Conservation (phyloP, 179 eudicot species). For the Actinidia arguta region DNA sequence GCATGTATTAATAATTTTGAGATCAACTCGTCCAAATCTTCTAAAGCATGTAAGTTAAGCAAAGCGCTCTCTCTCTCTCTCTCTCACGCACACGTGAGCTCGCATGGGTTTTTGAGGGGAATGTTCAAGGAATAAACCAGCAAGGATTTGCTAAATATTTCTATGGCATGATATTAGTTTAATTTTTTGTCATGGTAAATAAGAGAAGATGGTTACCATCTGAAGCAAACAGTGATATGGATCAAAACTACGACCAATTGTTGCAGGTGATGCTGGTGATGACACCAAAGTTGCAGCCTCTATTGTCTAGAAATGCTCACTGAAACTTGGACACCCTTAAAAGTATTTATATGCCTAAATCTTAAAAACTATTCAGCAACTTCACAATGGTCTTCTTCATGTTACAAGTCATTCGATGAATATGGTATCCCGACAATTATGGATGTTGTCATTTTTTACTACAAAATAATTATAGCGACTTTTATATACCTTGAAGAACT, state of each 20-base stretch:
- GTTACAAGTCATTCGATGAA: no score
- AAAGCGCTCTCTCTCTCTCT: no score
- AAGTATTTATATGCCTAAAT: background rate
- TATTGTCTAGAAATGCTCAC: background rate
- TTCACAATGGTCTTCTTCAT: background rate
- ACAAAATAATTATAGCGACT: background rate
- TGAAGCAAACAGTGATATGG: background rate
- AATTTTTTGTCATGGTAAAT: background rate
- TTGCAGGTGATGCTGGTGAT: no score
- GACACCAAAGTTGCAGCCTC: background rate
- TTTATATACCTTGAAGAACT: background rate
- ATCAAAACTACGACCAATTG: background rate
- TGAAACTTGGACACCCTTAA: background rate
- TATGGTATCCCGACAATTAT: no score
- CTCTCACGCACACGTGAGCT: no score
- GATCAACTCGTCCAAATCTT: no score
- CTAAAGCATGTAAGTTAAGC: no score
- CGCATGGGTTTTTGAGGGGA: no score
- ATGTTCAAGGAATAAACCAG: no score
- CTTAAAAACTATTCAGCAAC: background rate
- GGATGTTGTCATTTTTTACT: background rate
- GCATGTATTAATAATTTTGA: background rate
- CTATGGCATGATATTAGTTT: background rate
- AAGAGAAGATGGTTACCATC: slow-evolving; percentile 1
- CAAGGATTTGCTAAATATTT: background rate